Conservation (phyloP, 2,329 filamentous ascomycete species). For the Pseudogymnoascus sp. region DNA sequence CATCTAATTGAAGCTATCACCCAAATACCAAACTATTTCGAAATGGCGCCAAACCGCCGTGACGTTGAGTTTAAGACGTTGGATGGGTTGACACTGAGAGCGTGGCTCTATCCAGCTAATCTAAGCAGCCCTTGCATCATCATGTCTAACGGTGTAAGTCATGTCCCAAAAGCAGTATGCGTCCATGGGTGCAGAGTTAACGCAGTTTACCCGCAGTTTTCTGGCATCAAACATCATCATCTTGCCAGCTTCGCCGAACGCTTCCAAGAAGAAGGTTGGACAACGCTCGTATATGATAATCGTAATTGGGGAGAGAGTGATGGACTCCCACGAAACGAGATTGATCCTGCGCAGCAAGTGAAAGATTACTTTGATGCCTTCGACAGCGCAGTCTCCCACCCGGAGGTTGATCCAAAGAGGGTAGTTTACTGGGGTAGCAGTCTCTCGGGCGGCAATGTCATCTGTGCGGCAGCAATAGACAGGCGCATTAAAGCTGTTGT, state of each 20-base stretch:
- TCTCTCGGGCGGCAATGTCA: constrained; percentile 34
- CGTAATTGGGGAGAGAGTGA: constrained; percentile 29
- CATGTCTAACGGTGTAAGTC: constrained; percentile 13
- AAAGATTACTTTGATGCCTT: constrained; percentile 32
- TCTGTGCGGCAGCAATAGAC: constrained; percentile 33
- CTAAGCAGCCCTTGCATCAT: constrained; percentile 17
- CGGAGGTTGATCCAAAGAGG: constrained; percentile 26
- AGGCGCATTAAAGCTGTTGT: constrained; percentile 34
- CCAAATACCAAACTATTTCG: too few relatives aligned
- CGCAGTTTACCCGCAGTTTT: too few relatives aligned
- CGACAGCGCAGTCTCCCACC: constrained; percentile 28
- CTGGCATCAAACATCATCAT: background rate
- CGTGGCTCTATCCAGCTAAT: constrained; percentile 18
- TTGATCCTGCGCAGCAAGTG: constrained; percentile 25
- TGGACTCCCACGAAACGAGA: constrained; percentile 26
- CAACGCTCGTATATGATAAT: constrained; percentile 30
- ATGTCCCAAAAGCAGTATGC: too few relatives aligned
- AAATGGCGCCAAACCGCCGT: too few relatives aligned
- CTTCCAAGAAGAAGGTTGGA: constrained; percentile 15
- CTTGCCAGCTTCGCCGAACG: constrained; percentile 17
- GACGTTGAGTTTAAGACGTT: constrained; percentile 21
- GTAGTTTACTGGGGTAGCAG: constrained; percentile 33
- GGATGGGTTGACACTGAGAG: constrained; percentile 20
- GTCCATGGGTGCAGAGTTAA: too few relatives aligned
- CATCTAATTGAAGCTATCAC: too few relatives aligned